Evolutionary conservation across 2,329 filamentous ascomycete species (phyloP), one percentile per base, ranked within the genome.

Genomic region (Chaetomiaceae sp.): DNA sequence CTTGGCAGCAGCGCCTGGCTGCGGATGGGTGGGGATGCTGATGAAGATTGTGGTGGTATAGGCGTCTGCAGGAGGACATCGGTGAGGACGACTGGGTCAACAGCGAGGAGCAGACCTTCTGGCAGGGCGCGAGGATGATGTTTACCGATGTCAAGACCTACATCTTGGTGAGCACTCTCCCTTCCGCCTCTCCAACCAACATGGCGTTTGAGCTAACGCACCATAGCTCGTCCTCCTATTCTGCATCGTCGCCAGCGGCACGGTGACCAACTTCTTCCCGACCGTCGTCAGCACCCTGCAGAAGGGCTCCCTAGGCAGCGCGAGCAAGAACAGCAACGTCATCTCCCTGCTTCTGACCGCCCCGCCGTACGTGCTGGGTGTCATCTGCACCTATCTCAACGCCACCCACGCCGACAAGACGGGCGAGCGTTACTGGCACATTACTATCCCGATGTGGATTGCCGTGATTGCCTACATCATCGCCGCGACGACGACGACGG

Each of bases 321-420:
- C n/a, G 18, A 36, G 5, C 29, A 30, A 78, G n/a, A 85, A 83
- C 61, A 71, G 65, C 47, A 68, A 72, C 14, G 78, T 82, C 39
- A 65, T 71, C 20, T 79, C 82, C 0, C 72, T 85, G 4, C 72
- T 84, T 12, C 68, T 86, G 43, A 83, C 80, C 0, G 76, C 75
- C 0, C 83, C 83, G 0, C 81, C 81, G 1, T 86, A 84, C 60
- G 74, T 83, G 3, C 69, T 84, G 11, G 74, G 72, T 39, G 73
- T 80, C 26, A 72, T 85, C 35, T 78, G 76, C 0, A 78, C 81
- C 1, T 79, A 81, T 53, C 47, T 72, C 35, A 86, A 86, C 54
- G 79, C 84, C 4, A 81, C 78, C 72, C 82, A 87, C 61, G 82
- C 84, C 14, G 85, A 88, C 62, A 74, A 72, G 34, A 85, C 81